phyloP scores from a whole-genome alignment of 805 yeast genomes.

The Candida broadrunensis region DNA sequence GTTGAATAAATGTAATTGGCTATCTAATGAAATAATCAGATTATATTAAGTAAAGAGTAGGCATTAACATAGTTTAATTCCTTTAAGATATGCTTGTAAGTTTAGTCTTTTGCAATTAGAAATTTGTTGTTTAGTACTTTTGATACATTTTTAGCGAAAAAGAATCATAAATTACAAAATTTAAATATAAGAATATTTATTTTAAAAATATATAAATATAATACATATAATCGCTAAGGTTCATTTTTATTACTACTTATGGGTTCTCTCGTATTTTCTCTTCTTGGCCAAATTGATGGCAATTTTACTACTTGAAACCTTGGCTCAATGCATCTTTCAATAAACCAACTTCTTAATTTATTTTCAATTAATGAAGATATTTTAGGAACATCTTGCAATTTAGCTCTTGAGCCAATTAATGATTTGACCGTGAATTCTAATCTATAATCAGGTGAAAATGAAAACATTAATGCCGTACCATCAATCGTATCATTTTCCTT shows the following conservation, averaged over 20 bases:
- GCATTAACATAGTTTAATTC: too few relatives aligned
- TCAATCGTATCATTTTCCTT: conserved; percentile 6
- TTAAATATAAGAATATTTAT: too few relatives aligned
- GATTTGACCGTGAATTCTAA: conserved; percentile 87
- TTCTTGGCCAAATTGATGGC: conserved; percentile 83
- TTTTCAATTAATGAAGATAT: conserved; percentile 81
- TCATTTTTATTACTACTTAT: conserved; percentile 8
- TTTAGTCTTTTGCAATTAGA: too few relatives aligned
- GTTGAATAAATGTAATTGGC: too few relatives aligned
- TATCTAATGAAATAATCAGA: too few relatives aligned
- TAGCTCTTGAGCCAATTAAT: conserved; percentile 87
- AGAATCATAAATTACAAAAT: too few relatives aligned
- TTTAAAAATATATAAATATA: neutral
- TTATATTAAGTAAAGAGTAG: too few relatives aligned
- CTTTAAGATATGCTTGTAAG: too few relatives aligned
- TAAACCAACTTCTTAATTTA: conserved; percentile 82
- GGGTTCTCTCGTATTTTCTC: conserved; percentile 35
- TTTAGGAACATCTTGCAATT: conserved; percentile 90
- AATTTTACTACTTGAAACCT: conserved; percentile 79
- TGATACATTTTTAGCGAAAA: too few relatives aligned
- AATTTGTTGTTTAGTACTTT: too few relatives aligned
- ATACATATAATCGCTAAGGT: neutral
- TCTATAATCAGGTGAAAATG: conserved; percentile 88
- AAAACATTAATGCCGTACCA: conserved; percentile 78
- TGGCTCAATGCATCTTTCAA: conserved; percentile 92